Base-by-base conservation (phyloP, 768 basidiomycete species). In the Termitomyces sp. region DNA sequence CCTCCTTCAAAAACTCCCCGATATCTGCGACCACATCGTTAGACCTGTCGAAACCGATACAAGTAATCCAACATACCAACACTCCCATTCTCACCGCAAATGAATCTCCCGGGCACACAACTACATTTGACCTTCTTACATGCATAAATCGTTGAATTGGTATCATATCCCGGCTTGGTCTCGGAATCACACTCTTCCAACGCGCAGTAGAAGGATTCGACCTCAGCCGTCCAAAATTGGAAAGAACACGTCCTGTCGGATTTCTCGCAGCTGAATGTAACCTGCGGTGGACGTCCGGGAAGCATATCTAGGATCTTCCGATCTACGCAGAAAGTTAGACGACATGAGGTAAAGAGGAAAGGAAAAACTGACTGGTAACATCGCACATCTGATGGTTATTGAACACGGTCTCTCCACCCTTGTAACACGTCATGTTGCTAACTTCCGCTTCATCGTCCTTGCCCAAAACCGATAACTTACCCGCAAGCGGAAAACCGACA, bases 321-420 rank as follows among this genome's bases (percentile, higher is more conserved):
- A 75, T 98, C 94, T 96, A 66, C 32, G 28, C 46, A n/a, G 6
- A 4, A 50, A 20, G 46, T 55, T 43, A 58, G 54, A 30, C 33
- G 46, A 28, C 26, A 30, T n/a, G 9, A 50, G 20, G 28, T 41
- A n/a, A 32, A 48, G 16, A 43, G 23, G 16, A 18, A 18, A n/a
- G 26, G 35, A 46, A n/a, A 30, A 8, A 79, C 92, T 66, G 68
- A 96, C 95, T 98, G 12, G 97, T 99, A 36, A 99, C 95, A 70
- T 98, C 85, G 74, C 97, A 99, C 87, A 97, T 93, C 71, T 99
- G 96, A 72, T 95, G 93, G 64, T 97, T 95, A 70, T 85, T 88
- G 71, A 92, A 90, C n/a, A 99, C 90, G 0, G 93, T 95, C 70
- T 90, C 83, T 26, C 97, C 97, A 44, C 91, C 92, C 56, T 81